Evolutionary conservation across 1,284 basidiomycete species (phyloP).

Genomic region (Fomitopsis pinicola): DNA sequence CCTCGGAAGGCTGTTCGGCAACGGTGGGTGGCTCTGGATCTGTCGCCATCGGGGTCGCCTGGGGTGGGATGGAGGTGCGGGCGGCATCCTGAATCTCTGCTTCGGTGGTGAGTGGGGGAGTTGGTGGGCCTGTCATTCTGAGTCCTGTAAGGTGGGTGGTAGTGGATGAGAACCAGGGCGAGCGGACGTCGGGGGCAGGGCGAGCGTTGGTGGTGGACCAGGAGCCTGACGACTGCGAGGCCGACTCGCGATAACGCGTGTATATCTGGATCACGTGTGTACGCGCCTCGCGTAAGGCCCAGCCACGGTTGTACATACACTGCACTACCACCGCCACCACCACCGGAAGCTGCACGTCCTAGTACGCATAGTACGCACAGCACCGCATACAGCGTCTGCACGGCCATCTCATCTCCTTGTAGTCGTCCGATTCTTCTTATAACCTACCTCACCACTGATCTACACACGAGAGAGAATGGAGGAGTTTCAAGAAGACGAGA

Average conservation of each 20-base stretch:
- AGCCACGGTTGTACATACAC: too few relatives aligned
- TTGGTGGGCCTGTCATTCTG: conserved; percentile 46
- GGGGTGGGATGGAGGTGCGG: conserved; percentile 16
- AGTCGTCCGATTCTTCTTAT: background rate
- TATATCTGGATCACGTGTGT: background rate
- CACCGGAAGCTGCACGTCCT: background rate
- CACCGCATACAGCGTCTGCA: background rate
- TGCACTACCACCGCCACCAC: background rate
- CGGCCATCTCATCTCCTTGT: background rate
- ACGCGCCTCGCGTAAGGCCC: too few relatives aligned
- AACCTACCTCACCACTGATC: background rate
- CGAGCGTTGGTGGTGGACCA: background rate
- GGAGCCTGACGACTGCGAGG: too few relatives aligned
- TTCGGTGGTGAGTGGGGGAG: conserved; percentile 52
- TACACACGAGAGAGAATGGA: conserved; percentile 38
- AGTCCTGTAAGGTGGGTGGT: background rate
- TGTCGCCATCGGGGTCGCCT: conserved; percentile 6
- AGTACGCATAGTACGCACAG: background rate
- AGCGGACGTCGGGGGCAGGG: background rate
- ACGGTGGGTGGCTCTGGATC: background rate
- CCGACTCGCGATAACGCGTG: background rate
- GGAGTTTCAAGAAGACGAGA: conserved; percentile 57
- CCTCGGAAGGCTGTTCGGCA: background rate
- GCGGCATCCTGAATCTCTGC: conserved; percentile 47
- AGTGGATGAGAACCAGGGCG: background rate